phyloP scores from a whole-genome alignment of 139 green algal species.

The Zygnema circumcarinatum region DNA sequence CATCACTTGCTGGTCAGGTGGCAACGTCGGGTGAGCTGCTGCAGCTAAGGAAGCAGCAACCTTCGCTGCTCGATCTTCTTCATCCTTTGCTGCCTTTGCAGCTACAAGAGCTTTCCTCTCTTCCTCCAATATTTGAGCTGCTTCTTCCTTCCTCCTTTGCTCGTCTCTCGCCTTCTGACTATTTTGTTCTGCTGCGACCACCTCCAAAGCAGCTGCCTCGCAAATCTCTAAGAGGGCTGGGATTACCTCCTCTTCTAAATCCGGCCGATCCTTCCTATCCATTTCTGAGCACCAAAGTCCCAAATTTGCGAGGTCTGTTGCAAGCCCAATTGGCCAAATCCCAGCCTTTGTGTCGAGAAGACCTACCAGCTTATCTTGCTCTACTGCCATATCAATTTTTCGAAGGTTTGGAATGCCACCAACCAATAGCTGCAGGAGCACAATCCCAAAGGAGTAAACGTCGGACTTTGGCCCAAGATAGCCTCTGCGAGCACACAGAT shows the following conservation, averaged over 20 bases:
- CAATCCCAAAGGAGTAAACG: conserved; percentile 67
- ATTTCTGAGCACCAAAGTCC: conserved; percentile 46
- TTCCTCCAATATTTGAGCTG: neutral
- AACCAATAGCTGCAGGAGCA: conserved; percentile 63
- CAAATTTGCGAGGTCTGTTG: conserved; percentile 32
- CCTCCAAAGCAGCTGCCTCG: conserved; percentile 25
- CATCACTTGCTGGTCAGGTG: too few species aligned
- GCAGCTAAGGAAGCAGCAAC: too few species aligned
- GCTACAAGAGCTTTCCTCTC: neutral
- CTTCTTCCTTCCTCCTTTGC: conserved; percentile 1
- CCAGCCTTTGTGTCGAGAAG: conserved; percentile 41
- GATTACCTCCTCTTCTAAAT: conserved; percentile 44
- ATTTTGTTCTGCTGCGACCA: conserved; percentile 22
- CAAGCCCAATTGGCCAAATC: conserved; percentile 32
- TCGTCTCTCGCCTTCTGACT: conserved; percentile 21
- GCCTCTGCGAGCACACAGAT: conserved; percentile 47
- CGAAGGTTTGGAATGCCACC: conserved; percentile 36
- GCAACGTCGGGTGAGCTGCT: too few species aligned
- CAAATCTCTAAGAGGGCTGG: conserved; percentile 42
- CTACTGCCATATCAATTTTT: conserved; percentile 26
- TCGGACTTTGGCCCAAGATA: conserved; percentile 53
- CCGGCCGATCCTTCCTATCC: conserved; percentile 38
- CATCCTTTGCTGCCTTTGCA: too few species aligned
- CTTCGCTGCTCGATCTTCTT: too few species aligned
- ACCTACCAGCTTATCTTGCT: conserved; percentile 24